Evolutionary conservation across 768 basidiomycete genomes (phyloP).

Genomic region (Mycena floridula): DNA sequence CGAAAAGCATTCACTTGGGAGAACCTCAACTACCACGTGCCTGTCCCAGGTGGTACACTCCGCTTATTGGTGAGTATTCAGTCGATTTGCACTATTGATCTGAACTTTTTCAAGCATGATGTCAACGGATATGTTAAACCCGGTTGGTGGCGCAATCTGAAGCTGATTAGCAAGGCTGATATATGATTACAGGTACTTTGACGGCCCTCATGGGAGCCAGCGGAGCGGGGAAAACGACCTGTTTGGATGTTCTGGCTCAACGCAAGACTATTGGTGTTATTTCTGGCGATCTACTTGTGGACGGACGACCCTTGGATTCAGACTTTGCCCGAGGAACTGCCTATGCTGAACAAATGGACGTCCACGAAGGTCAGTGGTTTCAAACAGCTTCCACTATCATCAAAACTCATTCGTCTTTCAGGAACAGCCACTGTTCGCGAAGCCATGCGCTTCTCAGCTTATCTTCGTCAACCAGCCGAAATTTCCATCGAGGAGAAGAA

Average conservation of each 20-base stretch:
- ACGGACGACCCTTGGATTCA: conserved; percentile 54
- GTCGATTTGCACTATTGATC: too few species aligned
- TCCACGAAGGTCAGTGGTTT: conserved; percentile 52
- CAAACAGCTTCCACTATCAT: background rate
- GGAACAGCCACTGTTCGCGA: conserved; percentile 77
- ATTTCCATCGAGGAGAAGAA: conserved; percentile 71
- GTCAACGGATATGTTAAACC: conserved; percentile 80
- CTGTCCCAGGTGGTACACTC: conserved; percentile 51
- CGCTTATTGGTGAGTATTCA: too few species aligned
- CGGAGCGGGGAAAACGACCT: conserved; percentile 78
- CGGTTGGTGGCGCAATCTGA: too few species aligned
- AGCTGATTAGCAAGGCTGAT: too few species aligned
- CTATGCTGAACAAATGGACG: conserved; percentile 84
- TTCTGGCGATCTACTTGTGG: conserved; percentile 56
- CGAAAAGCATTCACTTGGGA: conserved; percentile 79
- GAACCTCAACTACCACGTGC: conserved; percentile 69
- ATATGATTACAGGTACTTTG: too few species aligned
- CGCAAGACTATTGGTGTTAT: conserved; percentile 68
- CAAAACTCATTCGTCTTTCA: too few species aligned
- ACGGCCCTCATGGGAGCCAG: conserved; percentile 90
- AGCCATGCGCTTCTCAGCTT: conserved; percentile 80
- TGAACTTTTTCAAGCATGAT: too few species aligned
- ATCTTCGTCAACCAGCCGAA: conserved; percentile 69
- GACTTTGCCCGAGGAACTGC: conserved; percentile 63
- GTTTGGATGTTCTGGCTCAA: conserved; percentile 67